Evolutionary conservation across 2,329 filamentous ascomycete species (phyloP).

Genomic region (Aspergillus pseudotamarii): DNA sequence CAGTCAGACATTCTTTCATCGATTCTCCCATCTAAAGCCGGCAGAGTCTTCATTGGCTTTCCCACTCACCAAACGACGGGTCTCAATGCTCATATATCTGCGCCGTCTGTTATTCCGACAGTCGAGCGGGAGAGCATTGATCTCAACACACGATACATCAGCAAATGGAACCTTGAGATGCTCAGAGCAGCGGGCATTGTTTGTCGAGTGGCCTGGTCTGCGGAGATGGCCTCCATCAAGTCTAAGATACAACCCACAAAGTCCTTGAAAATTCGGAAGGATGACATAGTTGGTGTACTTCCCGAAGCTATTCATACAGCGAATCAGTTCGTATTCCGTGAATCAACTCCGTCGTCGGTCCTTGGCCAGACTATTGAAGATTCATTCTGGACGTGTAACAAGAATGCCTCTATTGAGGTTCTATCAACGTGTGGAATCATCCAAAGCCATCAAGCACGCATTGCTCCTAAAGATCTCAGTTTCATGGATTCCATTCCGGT

Average conservation of each 20-base stretch:
- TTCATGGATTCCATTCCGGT: conserved; percentile 91
- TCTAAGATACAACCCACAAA: conserved; percentile 53
- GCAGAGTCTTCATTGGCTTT: conserved; percentile 95
- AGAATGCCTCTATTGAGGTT: conserved; percentile 79
- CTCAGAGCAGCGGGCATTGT: conserved; percentile 88
- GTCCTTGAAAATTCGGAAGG: conserved; percentile 60
- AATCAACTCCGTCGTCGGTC: conserved; percentile 84
- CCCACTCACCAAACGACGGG: conserved; percentile 97
- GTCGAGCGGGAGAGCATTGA: conserved; percentile 97
- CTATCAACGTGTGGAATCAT: conserved; percentile 86
- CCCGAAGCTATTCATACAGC: conserved; percentile 81
- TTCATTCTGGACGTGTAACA: conserved; percentile 92
- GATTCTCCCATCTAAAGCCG: conserved; percentile 84
- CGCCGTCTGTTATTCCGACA: conserved; percentile 93
- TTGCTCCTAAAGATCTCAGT: conserved; percentile 68
- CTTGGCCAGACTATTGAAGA: conserved; percentile 89
- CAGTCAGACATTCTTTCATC: conserved; percentile 78
- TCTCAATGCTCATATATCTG: conserved; percentile 89
- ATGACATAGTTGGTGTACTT: conserved; percentile 68
- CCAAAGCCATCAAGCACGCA: conserved; percentile 78
- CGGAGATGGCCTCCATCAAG: conserved; percentile 80
- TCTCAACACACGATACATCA: conserved; percentile 90
- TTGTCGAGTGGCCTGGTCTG: conserved; percentile 81
- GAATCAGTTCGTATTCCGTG: conserved; percentile 83
- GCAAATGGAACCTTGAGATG: conserved; percentile 94